Evolutionary conservation across 2,329 filamentous ascomycete genomes (phyloP), one percentile per base, ranked within the genome.

Genomic region (Fusarium goolgardi): DNA sequence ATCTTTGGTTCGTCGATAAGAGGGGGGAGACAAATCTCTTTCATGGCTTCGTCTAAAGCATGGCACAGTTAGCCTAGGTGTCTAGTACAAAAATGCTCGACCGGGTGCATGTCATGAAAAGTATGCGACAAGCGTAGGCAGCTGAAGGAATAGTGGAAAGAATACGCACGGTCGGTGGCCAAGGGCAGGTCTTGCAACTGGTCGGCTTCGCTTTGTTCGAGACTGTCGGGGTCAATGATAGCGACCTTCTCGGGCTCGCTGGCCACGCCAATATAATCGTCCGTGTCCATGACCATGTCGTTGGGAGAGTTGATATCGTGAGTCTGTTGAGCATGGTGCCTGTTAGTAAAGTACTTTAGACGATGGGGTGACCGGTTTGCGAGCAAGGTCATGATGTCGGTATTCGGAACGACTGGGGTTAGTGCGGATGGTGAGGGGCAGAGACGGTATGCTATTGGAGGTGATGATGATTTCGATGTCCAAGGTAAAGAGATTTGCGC

Each of bases 1-100:
- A 91, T 90, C 75, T 93, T 91, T 67, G 94, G 89, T 71, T 97
- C 93, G 70, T 93, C 89, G 64, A 82, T 72, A 47, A 94, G 82
- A 55, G 90, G 88, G 13, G 89, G 88, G 61, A 98, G 86, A 70
- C 94, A 88, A 69, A 90, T 82, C 73, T 92, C 90, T 82, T 91
- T 91, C 88, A 98, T 97, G 50, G 92, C 91, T 70, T 96, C 92
- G 80, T 88, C 91, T 94, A 35, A 59, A 35, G 50, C 41, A 63
- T 61, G 43, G 25, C 10, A 37, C 45, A 44, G 63, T 77, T 69
- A 75, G 73, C 61, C 50, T 40, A 44, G 21, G 31, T 31, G 62
- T 55, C 34, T 27, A 47, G 40, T 25, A 47, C 37, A 35, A 27
- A 12, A 21, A 20, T 37, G 45, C 16, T 29, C 32, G 35, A 41